Evolutionary conservation across 2,329 filamentous ascomycete species (phyloP), one percentile per base, ranked within the genome.

Genomic region (Colletotrichum lupini): DNA sequence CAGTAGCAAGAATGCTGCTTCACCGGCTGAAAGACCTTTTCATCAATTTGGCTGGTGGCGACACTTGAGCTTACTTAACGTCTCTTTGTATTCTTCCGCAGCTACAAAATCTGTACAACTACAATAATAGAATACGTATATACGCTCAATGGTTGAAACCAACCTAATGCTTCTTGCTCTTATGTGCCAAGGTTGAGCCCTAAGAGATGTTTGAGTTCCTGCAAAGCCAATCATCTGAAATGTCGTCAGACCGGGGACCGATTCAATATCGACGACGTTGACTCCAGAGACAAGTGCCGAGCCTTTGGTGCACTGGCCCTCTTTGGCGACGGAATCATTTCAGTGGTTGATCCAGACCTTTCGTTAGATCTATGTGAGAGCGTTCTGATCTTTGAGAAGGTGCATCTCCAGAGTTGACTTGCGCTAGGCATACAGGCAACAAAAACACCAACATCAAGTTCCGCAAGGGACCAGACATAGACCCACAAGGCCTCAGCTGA

Each of bases 341-440:
- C 19, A 16, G 42, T 46, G 19, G 19, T 46, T 46, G 42, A 46
- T 0, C 42, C 42, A 46, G 42, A 46, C 42, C 42, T 7, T 46
- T 46, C 42, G 7, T 46, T 19, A 46, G 16, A 46, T 46, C 19
- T 46, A 19, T 3, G 42, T n/a, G 42, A 46, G 14, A 46, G 16
- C 7, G 42, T n/a, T 46, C 19, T 46, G 42, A n/a, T n/a, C 19
- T 46, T 46, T 2, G 42, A 46, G 4, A 19, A 46, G 19, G 19
- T 46, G 42, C 19, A 46, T 37, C 57, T 67, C 65, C 37, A 60
- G 1, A 68, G 46, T n/a, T 68, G 67, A 26, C 67, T 30, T 14
- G 67, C 67, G 24, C 12, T 32, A 7, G 58, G 67, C 52, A 64
- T 63, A 19, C 67, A 68, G 8, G 67, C 67, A 2, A 68, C 59